Percentiles rank a stretch among this genome's conserved stretches.
phyloP scores from a whole-genome alignment of 768 basidiomycete species.

The Mycena rebaudengoi region DNA sequence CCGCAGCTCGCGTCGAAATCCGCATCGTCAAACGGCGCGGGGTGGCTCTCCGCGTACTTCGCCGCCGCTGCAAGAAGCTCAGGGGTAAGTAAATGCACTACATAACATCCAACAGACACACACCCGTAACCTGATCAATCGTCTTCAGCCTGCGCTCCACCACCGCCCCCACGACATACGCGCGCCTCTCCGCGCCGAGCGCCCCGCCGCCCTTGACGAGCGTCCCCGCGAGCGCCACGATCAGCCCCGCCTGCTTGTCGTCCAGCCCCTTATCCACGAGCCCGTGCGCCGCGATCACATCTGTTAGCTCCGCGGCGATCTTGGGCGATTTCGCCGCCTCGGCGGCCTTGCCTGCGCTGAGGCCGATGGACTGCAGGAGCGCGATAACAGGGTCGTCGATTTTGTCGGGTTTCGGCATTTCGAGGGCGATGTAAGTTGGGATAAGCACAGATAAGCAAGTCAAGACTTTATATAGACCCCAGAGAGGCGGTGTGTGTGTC shows the following conservation, averaged over 20 bases:
- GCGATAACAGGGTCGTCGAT: constrained; percentile 42
- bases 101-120: constrained; percentile 30
- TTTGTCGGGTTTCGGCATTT: constrained; percentile 19
- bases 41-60: constrained; percentile 74
- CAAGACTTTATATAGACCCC: too few relatives aligned
- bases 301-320: constrained; percentile 72
- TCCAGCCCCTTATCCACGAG: constrained; percentile 61
- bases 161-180: constrained; percentile 73
- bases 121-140: constrained; percentile 89
- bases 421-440: background rate
- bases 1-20: constrained; percentile 86
- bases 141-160: constrained; percentile 79
- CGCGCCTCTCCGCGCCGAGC: constrained; percentile 62
- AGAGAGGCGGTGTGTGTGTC: background rate
- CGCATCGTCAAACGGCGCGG: constrained; percentile 66
- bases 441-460: background rate
- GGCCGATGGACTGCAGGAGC: constrained; percentile 81
- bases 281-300: constrained; percentile 68
- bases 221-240: constrained; percentile 72
- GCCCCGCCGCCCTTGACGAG: constrained; percentile 62
- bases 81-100: constrained; percentile 2
- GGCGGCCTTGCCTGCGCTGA: constrained; percentile 78
- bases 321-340: constrained; percentile 87
- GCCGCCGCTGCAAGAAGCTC: constrained; percentile 62
- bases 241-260: constrained; percentile 79